phyloP scores from a whole-genome alignment of 257 asterid species.

The Gentiana straminea region DNA sequence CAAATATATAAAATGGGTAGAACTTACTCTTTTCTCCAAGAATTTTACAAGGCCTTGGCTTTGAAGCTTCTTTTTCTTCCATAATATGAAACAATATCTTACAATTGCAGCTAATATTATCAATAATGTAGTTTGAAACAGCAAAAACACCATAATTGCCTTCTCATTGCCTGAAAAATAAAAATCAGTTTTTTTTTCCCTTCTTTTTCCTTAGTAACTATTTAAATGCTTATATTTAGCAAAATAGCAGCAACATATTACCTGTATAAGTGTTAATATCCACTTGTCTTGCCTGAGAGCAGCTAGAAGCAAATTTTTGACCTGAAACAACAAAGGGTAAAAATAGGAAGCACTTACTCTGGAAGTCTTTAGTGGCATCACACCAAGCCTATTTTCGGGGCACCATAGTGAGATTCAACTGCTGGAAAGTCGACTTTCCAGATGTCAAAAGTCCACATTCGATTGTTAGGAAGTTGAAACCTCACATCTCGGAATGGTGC shows the following conservation, averaged over 20 bases:
- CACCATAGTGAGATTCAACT: too few species aligned
- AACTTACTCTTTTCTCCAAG: constrained; percentile 79
- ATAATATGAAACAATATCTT: constrained; percentile 51
- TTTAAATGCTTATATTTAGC: neutral
- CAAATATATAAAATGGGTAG: too few species aligned
- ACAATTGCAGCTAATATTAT: constrained; percentile 46
- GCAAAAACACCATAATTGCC: constrained; percentile 44
- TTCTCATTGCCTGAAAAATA: constrained; percentile 51
- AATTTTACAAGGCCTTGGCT: constrained; percentile 54
- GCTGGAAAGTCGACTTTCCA: too few species aligned
- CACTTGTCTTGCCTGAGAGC: constrained; percentile 48
- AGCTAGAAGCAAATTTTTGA: constrained; percentile 62
- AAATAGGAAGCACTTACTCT: neutral
- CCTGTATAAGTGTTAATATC: constrained; percentile 45
- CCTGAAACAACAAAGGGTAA: constrained; percentile 34
- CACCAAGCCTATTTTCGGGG: too few species aligned
- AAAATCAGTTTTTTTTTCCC: neutral
- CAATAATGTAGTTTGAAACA: constrained; percentile 53
- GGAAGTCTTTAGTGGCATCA: too few species aligned
- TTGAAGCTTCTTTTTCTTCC: constrained; percentile 88
- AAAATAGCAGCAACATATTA: constrained; percentile 11
- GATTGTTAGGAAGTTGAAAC: too few species aligned
- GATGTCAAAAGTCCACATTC: too few species aligned
- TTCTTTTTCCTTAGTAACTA: neutral
- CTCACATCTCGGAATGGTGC: too few species aligned